These are phyloP conservation scores for Trametopsis cervina DNA, from an alignment of 768 basidiomycete genomes.

Conservation along the genomic window DNA sequence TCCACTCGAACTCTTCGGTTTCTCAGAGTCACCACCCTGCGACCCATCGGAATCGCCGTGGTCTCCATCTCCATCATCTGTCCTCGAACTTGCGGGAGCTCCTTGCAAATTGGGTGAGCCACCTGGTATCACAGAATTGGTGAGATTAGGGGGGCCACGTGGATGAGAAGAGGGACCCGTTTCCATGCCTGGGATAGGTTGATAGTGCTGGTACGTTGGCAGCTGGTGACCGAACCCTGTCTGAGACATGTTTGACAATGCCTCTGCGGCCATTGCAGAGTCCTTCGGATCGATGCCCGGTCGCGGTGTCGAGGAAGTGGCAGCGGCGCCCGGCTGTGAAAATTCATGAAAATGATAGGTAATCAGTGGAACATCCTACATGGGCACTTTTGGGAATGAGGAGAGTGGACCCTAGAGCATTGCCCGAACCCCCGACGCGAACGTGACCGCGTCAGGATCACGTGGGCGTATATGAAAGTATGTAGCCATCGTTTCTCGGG, in stretches of 20 bases:
- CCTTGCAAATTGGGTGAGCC: constrained; percentile 6
- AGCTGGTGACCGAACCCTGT: constrained; percentile 23
- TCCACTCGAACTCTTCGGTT: constrained; percentile 12
- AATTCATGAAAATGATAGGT: neutral
- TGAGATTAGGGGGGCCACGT: constrained; percentile 21
- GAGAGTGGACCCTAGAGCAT: neutral
- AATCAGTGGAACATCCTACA: neutral
- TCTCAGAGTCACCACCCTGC: constrained; percentile 2
- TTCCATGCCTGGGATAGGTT: constrained; percentile 16
- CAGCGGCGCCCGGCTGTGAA: neutral
- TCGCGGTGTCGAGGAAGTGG: constrained; percentile 10
- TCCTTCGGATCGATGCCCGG: constrained; percentile 50
- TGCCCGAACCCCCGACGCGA: constrained; percentile 2
- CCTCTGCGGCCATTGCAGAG: constrained; percentile 47
- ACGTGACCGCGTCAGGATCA: constrained; percentile 16
- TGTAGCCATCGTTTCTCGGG: too few species aligned
- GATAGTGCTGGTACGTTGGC: constrained; percentile 13
- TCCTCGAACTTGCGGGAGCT: neutral
- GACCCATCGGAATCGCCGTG: neutral
- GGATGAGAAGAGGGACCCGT: constrained; percentile 26
- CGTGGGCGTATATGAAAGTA: constrained; percentile 10
- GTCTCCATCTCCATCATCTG: neutral
- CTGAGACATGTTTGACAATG: constrained; percentile 48
- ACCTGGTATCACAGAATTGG: neutral
- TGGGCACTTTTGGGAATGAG: neutral